phyloP scores from a whole-genome alignment of 495 filamentous ascomycete genomes.

The Neurospora tetraspora region DNA sequence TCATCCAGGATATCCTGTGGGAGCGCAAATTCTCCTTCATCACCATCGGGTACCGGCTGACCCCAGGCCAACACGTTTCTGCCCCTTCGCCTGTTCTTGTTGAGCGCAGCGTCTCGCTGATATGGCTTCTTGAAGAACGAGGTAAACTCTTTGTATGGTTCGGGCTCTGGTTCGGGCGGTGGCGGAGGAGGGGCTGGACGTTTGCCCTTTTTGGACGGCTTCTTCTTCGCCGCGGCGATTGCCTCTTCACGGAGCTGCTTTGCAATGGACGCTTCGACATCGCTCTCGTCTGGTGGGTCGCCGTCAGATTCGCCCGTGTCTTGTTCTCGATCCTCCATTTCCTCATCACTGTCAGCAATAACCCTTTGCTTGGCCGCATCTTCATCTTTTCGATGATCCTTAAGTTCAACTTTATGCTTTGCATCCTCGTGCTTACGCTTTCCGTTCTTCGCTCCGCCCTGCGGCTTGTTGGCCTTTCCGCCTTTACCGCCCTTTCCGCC shows the following conservation, averaged over 20 bases:
- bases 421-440: conserved; percentile 23
- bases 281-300: conserved; percentile 35
- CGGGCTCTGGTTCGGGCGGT: conserved; percentile 8
- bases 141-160: conserved; percentile 54
- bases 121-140: conserved; percentile 77
- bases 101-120: conserved; percentile 65
- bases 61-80: conserved; percentile 62
- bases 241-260: conserved; percentile 69
- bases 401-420: conserved; percentile 11
- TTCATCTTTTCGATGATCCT: conserved; percentile 14
- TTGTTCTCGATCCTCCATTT: conserved; percentile 6
- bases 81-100: conserved; percentile 45
- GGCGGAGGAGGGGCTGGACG: neutral
- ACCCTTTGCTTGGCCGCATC: conserved; percentile 13
- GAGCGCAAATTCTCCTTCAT: conserved; percentile 60
- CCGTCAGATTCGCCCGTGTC: conserved; percentile 14
- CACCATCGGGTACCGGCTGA: conserved; percentile 62
- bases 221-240: conserved; percentile 26
- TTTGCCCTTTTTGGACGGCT: conserved; percentile 5
- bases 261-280: conserved; percentile 64
- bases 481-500: conserved; percentile 27
- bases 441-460: conserved; percentile 6
- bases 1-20: conserved; percentile 59
- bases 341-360: conserved; percentile 13
- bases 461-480: conserved; percentile 16